These are phyloP conservation scores for Apophysomyces ossiformis DNA, from an alignment of 371 early-diverging fungal species.

Conservation along the genomic window DNA sequence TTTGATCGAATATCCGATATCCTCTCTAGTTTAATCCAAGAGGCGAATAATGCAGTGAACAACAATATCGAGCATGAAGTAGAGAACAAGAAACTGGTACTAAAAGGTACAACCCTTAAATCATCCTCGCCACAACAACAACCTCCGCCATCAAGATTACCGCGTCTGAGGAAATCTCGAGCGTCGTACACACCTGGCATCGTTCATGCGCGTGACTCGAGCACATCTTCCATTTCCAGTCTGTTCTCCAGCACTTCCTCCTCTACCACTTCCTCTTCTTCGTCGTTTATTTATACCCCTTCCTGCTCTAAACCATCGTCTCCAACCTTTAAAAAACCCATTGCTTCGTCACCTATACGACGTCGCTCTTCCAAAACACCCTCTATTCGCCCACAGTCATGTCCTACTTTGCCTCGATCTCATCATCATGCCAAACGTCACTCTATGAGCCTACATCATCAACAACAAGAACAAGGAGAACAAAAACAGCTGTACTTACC, in stretches of 20 bases:
- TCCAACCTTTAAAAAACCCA: not conserved
- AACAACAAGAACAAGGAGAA: too few species aligned
- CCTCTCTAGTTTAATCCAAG: not conserved
- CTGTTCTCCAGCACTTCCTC: not conserved
- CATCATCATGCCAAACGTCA: not conserved
- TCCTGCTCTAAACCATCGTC: not conserved
- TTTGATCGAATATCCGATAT: constrained; percentile 8
- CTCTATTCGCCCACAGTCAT: constrained; percentile 8
- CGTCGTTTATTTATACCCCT: not conserved
- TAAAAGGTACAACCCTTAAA: not conserved
- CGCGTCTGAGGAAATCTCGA: constrained; percentile 7
- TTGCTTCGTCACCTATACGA: not conserved
- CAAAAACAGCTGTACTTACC: too few species aligned
- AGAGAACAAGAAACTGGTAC: not conserved
- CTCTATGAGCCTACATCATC: not conserved
- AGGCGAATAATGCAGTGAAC: constrained; percentile 2
- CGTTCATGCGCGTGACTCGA: constrained; percentile 6
- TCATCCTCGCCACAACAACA: not conserved
- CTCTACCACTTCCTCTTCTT: not conserved
- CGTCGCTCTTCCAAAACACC: constrained; percentile 6
- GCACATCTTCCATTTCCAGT: not conserved
- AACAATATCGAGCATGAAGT: not conserved
- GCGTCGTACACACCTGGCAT: constrained; percentile 2
- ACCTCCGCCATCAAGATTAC: constrained; percentile 5
- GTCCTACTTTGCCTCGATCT: constrained; percentile 9